These are phyloP conservation scores for Arabidopsis suecica DNA, from an alignment of 345 rosid genomes.

Conservation along the genomic window DNA sequence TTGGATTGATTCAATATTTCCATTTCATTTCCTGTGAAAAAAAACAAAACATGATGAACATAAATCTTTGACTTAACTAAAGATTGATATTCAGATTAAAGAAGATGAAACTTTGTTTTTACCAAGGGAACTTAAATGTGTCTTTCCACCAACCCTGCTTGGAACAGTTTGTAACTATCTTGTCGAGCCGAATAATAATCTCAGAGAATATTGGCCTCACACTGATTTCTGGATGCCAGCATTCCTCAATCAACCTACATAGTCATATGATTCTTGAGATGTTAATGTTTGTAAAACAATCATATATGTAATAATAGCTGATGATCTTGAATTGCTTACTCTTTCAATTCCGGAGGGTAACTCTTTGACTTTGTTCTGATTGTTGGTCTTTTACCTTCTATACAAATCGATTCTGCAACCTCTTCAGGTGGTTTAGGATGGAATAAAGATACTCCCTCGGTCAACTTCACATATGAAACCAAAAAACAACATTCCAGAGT, in stretches of 20 bases:
- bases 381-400: conserved; percentile 72
- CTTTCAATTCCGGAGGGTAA: conserved; percentile 58
- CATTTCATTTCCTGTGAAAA: conserved; percentile 41
- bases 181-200: conserved; percentile 81
- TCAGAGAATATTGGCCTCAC: conserved; percentile 80
- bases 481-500: not conserved
- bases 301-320: not conserved
- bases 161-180: conserved; percentile 68
- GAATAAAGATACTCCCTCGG: conserved; percentile 83
- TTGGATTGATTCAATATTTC: conserved; percentile 16
- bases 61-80: not conserved
- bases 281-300: conserved; percentile 2
- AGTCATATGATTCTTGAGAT: conserved; percentile 3
- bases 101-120: conserved; percentile 35
- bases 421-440: conserved; percentile 76
- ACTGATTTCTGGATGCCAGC: conserved; percentile 71
- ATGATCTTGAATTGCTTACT: conserved; percentile 58
- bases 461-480: conserved; percentile 60
- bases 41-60: not conserved
- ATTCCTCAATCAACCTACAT: conserved; percentile 86
- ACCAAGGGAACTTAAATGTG: conserved; percentile 96
- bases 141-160: conserved; percentile 98
- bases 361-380: conserved; percentile 69
- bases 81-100: not conserved
- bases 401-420: conserved; percentile 63